A percentile compares a stretch with the other conserved stretches of the same genome.
phyloP scores from a whole-genome alignment of 2,329 filamentous ascomycete species.

The Colletotrichum gloeosporioides region DNA sequence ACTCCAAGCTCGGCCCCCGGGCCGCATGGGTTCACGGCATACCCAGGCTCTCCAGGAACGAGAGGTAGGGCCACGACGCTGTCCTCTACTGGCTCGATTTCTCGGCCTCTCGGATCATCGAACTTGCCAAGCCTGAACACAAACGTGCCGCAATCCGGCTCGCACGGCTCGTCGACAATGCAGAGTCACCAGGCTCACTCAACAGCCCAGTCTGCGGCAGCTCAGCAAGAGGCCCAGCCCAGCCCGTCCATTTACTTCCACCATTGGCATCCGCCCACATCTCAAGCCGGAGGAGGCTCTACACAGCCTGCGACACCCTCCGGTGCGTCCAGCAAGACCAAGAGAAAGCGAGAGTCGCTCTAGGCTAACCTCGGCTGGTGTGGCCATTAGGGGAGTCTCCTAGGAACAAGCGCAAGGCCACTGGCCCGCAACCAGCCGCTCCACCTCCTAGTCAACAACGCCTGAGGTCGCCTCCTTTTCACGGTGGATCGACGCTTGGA shows the following conservation, averaged over 20 bases:
- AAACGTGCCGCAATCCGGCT: constrained; percentile 43
- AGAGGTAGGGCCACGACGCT: constrained; percentile 57
- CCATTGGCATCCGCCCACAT: constrained; percentile 85
- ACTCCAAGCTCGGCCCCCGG: constrained; percentile 47
- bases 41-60: constrained; percentile 53
- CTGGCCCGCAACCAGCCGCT: constrained; percentile 55
- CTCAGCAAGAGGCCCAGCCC: constrained; percentile 66
- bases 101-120: constrained; percentile 39
- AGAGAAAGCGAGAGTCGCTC: constrained; percentile 50
- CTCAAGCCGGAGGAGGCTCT: constrained; percentile 62
- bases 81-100: constrained; percentile 39
- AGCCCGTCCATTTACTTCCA: constrained; percentile 88
- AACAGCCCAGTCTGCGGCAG: constrained; percentile 59
- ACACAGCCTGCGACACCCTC: constrained; percentile 77
- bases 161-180: constrained; percentile 37
- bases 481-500: constrained; percentile 50
- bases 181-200: constrained; percentile 47
- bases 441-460: constrained; percentile 49
- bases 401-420: constrained; percentile 79
- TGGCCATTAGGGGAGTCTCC: constrained; percentile 73
- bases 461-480: constrained; percentile 60
- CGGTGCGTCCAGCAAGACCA: constrained; percentile 67
- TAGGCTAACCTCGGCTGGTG: constrained; percentile 41
- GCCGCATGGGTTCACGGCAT: constrained; percentile 45
- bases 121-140: constrained; percentile 52